phyloP scores from a whole-genome alignment of 2,329 filamentous ascomycete genomes.

The Diplodia scrobiculata region DNA sequence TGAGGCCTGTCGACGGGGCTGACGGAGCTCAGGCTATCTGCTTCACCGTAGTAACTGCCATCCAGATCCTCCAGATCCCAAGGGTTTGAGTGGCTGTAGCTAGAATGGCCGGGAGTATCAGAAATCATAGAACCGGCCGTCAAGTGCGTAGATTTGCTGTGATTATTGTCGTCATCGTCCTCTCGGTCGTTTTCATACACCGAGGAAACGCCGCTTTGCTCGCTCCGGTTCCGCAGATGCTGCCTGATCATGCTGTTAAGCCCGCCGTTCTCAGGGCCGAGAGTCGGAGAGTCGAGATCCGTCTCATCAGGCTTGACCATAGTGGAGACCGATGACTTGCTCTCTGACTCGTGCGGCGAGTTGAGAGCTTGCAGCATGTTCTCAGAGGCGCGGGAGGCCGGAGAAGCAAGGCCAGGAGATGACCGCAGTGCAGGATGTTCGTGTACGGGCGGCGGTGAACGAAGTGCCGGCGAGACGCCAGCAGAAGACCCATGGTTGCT shows the following conservation, averaged over 20 bases:
- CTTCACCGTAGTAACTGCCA: conserved; percentile 43
- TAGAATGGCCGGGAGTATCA: conserved; percentile 51
- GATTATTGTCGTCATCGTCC: conserved; percentile 48
- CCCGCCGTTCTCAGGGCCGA: conserved; percentile 66
- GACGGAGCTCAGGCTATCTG: conserved; percentile 42
- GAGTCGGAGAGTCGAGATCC: conserved; percentile 73
- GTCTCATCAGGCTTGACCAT: conserved; percentile 32
- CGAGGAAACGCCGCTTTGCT: conserved; percentile 73
- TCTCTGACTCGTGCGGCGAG: conserved; percentile 16
- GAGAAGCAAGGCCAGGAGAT: background rate
- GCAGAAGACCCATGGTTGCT: conserved; percentile 1
- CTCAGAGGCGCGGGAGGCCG: conserved; percentile 5
- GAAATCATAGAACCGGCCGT: conserved; percentile 32
- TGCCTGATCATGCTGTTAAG: conserved; percentile 80
- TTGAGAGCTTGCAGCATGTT: conserved; percentile 27
- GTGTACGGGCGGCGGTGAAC: background rate
- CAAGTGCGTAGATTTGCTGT: conserved; percentile 16
- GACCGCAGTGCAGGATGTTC: conserved; percentile 23
- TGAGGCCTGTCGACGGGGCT: conserved; percentile 41
- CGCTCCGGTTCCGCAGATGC: conserved; percentile 70
- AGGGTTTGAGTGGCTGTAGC: conserved; percentile 56
- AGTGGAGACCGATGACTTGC: conserved; percentile 23
- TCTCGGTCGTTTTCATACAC: conserved; percentile 55
- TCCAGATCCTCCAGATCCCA: conserved; percentile 59
- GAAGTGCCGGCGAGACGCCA: background rate